Conservation (phyloP, 2,329 filamentous ascomycete species). For the Myriosclerotinia curreyana region DNA sequence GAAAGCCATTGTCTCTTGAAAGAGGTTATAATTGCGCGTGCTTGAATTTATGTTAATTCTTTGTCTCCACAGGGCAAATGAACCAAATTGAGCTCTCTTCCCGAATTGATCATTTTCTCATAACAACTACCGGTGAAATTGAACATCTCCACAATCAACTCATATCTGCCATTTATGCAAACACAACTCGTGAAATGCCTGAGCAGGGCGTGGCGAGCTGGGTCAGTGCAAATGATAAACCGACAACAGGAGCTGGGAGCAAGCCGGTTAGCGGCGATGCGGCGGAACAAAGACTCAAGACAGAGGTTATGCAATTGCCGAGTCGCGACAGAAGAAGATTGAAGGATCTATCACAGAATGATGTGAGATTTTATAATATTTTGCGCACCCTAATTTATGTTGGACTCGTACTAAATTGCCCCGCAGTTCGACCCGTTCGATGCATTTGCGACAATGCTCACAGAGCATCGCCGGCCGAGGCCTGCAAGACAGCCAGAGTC, state of each 20-base stretch:
- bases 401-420: neutral
- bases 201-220: slow-evolving; percentile 65
- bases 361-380: slow-evolving; percentile 46
- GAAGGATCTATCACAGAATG: slow-evolving; percentile 61
- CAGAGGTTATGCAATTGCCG: slow-evolving; percentile 69
- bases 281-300: slow-evolving; percentile 62
- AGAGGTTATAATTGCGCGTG: neutral
- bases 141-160: slow-evolving; percentile 67
- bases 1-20: slow-evolving; percentile 9
- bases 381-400: neutral
- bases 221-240: slow-evolving; percentile 71
- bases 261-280: slow-evolving; percentile 65
- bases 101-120: slow-evolving; percentile 58
- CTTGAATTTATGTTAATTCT: slow-evolving; percentile 36
- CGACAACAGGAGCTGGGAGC: slow-evolving; percentile 52
- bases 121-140: slow-evolving; percentile 51
- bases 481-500: slow-evolving; percentile 52
- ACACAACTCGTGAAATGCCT: slow-evolving; percentile 67
- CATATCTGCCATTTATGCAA: slow-evolving; percentile 63
- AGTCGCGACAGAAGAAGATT: slow-evolving; percentile 63
- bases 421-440: slow-evolving; percentile 37
- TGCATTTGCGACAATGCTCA: slow-evolving; percentile 38
- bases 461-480: slow-evolving; percentile 40
- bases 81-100: slow-evolving; percentile 60
- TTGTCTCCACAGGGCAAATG: slow-evolving; percentile 50